phyloP scores from a whole-genome alignment of 495 filamentous ascomycete genomes.

The Talaromyces liani region DNA sequence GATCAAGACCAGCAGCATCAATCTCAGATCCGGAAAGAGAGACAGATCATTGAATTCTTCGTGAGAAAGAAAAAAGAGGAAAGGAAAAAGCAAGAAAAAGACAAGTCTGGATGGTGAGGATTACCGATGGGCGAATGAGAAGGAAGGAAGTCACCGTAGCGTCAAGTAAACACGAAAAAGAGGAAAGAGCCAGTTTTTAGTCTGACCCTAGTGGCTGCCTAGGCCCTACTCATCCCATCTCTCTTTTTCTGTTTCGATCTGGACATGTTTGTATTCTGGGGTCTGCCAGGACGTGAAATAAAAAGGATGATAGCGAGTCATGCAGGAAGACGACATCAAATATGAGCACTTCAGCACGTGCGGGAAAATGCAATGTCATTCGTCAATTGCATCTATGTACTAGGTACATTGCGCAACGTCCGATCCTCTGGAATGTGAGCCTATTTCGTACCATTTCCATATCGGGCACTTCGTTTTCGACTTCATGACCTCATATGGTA shows the following conservation, averaged over 20 bases:
- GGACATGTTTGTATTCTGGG: neutral
- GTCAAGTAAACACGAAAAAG: neutral
- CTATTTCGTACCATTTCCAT: neutral
- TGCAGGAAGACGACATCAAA: neutral
- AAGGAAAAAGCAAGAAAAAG: neutral
- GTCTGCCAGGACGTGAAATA: neutral
- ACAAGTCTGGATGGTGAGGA: neutral
- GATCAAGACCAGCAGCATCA: neutral
- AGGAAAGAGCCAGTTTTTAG: constrained; percentile 1
- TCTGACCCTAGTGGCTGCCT: neutral
- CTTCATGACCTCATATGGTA: neutral
- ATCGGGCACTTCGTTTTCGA: neutral
- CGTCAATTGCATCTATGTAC: neutral
- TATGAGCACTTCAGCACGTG: neutral
- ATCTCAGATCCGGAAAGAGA: neutral
- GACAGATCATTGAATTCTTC: neutral
- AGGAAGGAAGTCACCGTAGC: neutral
- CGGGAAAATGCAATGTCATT: neutral
- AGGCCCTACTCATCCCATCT: neutral
- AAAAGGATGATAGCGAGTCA: neutral
- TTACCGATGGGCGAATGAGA: neutral
- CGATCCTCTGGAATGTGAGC: neutral
- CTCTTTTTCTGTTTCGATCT: neutral
- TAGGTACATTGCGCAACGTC: neutral
- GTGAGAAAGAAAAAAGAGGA: neutral